A percentile compares a stretch with the other conserved stretches of the same genome.
Conservation (phyloP, 805 yeast species). For the Clavispora asparagi region DNA sequence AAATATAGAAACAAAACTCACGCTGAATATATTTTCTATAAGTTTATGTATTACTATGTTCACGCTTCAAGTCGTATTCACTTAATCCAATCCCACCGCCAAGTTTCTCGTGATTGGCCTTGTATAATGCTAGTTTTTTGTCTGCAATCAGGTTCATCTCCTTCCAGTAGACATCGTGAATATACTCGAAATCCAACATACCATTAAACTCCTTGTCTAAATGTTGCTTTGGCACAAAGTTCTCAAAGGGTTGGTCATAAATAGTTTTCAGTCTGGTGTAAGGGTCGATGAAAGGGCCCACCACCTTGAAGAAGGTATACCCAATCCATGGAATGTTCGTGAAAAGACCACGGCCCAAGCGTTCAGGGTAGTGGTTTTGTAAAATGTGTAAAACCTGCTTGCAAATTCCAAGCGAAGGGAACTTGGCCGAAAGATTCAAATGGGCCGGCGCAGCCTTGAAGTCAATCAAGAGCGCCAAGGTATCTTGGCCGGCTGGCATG, state of each 20-base stretch:
- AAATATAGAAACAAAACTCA: background rate
- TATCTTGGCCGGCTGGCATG: constrained; percentile 58
- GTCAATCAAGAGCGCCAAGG: constrained; percentile 50
- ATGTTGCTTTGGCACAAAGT: constrained; percentile 49
- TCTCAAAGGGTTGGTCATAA: constrained; percentile 53
- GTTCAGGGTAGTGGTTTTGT: constrained; percentile 18
- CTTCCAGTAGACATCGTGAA: constrained; percentile 52
- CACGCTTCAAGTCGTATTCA: constrained; percentile 44
- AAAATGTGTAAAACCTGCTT: constrained; percentile 18
- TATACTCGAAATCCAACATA: constrained; percentile 45
- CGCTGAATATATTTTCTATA: background rate
- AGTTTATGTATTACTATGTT: background rate
- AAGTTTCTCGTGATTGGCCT: constrained; percentile 35
- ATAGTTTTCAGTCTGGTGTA: constrained; percentile 52
- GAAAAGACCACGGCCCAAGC: constrained; percentile 17
- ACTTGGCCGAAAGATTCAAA: constrained; percentile 34
- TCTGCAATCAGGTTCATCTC: constrained; percentile 42
- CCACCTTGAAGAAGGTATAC: constrained; percentile 16
- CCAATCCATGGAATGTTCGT: constrained; percentile 19
- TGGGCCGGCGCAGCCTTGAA: constrained; percentile 43
- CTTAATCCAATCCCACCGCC: constrained; percentile 50
- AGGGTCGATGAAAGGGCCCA: constrained; percentile 45
- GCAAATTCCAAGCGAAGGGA: constrained; percentile 47
- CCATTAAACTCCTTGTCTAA: constrained; percentile 47
- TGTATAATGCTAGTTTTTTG: constrained; percentile 27